Base-by-base conservation (phyloP, 169 alveolate species). In the Plasmodium sp. region DNA sequence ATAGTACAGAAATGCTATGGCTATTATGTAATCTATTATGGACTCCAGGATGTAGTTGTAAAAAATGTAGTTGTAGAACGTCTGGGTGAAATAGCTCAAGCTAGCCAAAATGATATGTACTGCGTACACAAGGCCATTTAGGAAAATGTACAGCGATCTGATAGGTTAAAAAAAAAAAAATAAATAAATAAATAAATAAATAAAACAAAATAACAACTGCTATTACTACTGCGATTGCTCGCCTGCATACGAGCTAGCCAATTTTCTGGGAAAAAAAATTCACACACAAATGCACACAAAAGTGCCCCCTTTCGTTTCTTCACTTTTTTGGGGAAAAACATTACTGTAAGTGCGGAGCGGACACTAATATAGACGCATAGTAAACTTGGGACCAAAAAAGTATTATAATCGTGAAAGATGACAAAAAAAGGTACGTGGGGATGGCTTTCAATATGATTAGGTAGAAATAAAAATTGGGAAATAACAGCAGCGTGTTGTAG, bases 361-460 rank as follows among this genome's bases (percentile, higher is more conserved):
- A 75, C 43, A 85, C 93, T 51, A 85, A 41, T 41, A 85, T 79
- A 75, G 93, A 85, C n/a, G 93, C 84, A 48, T 85, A 85, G 71
- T 85, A 85, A 14, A 85, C 93, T 77, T 85, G 93, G 7, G 93
- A 85, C 93, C 93, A 85, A 54, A 85, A 85, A 45, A 85, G 86
- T 9, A 85, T 84, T 31, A 84, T 84, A 14, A 84, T 84, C 39
- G 93, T 84, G 80, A 84, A 84, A 31, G 93, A 84, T 39, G 93
- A 84, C 54, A 84, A 84, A 33, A 84, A 84, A 14, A 84, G 12
- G n/a, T 84, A 84, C 18, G 93, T 84, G 34, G 93, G 93, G 48
- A 74, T 34, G 7, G 93, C 43, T 74, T 84, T 84, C 39, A 84
- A 62, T 10, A 84, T 14, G 43, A 75, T 84, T 14, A 74, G 73